Evolutionary conservation across 176 grass and related monocot species (phyloP).

Genomic region (Cenchrus purpureus): DNA sequence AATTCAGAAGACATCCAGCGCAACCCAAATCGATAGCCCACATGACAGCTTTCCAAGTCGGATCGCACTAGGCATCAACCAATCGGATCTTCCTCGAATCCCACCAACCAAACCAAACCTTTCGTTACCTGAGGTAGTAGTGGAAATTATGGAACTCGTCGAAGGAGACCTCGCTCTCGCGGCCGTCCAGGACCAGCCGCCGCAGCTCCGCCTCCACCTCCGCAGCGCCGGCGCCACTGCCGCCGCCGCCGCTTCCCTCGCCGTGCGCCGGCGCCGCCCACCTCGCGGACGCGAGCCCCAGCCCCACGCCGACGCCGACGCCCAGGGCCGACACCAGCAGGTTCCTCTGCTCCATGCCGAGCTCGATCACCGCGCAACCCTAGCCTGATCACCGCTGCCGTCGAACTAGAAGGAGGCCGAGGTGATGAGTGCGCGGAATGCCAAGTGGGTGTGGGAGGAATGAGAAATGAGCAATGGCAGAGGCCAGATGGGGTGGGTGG

Average conservation of each 20-base stretch:
- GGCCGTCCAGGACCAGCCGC: conserved; percentile 68
- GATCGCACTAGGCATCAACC: conserved; percentile 8
- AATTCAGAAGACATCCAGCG: neutral
- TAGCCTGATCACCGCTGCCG: neutral
- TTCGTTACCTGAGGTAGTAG: conserved; percentile 77
- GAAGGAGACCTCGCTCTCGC: conserved; percentile 72
- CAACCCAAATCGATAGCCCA: neutral
- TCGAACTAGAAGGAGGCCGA: neutral
- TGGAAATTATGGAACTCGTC: conserved; percentile 57
- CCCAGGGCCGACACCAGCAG: conserved; percentile 82
- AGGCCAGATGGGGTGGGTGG: conserved; percentile 11
- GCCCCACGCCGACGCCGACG: conserved; percentile 85
- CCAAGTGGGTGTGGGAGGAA: neutral
- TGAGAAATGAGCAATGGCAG: conserved; percentile 44
- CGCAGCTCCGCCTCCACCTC: conserved; percentile 82
- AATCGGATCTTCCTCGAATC: neutral
- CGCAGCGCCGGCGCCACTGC: neutral
- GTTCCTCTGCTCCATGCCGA: conserved; percentile 87
- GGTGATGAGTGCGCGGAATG: neutral
- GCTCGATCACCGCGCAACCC: neutral
- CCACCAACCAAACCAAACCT: neutral
- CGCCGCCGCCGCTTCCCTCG: neutral
- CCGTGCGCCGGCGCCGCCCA: conserved; percentile 42
- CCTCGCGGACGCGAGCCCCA: conserved; percentile 65
- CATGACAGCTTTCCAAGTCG: conserved; percentile 26